Base-by-base conservation (phyloP, 345 rosid genomes). In the Acer negundo region DNA sequence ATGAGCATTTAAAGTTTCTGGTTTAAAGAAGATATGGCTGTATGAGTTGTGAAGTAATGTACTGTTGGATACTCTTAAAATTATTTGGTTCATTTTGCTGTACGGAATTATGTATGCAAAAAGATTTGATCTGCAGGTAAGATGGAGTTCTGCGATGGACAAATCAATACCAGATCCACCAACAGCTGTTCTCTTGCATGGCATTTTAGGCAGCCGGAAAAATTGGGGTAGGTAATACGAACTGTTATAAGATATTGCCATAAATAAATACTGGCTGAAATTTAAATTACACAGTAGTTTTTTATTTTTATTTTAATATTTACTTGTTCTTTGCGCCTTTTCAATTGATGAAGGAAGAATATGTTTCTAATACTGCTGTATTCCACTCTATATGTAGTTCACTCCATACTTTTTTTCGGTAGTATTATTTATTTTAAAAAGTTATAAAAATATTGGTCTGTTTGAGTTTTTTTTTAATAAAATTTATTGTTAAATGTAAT, bases 181-280 rank as follows among this genome's bases (percentile, higher is more conserved):
- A 16, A 95, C 98, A 0, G 99, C 99, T 28, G 90, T 95, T 68
- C 97, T 95, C 81, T 62, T 95, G 81, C 99, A 95, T 61, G 99
- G 99, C 24, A 95, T 95, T 74, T 82, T 95, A 20, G 99, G 99
- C 68, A 80, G 97, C 81, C 80, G 96, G 72, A 95, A 95, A 81
- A 95, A 95, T 75, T 95, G 96, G 98, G 93, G 99, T 95, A 79
- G 70, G 93, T 82, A n/a, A 42, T 51, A 2, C 9, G 2, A 13
- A 22, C n/a, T 61, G 26, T 73, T 58, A 78, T 28, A 59, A 26
- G 20, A 58, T 26, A 26, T 42, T 42, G 46, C 46, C 46, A 42
- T 47, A 15, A 24, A 15, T 6, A 24, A 9, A 7, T 10, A 67
- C 46, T 20, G 19, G 16, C 26, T 6, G 3, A 31, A 35, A 65